Percentiles rank a stretch among this genome's conserved stretches.
phyloP scores from a whole-genome alignment of 1,284 basidiomycete genomes.

The Fistulinella staudtii region DNA sequence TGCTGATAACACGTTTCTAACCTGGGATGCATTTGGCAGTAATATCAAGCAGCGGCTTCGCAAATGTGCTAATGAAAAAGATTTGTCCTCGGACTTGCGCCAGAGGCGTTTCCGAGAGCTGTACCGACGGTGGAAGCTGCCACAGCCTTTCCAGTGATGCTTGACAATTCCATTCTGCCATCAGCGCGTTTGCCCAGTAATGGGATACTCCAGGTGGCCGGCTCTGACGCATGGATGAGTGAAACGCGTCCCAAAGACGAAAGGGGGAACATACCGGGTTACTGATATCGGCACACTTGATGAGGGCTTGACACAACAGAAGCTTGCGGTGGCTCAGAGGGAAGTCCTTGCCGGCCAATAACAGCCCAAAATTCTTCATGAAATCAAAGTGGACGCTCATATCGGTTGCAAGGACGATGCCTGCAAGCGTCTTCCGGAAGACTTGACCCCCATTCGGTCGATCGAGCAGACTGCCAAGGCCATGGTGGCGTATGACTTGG shows the following conservation, averaged over 20 bases:
- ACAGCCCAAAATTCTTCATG: conserved; percentile 60
- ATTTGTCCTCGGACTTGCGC: conserved; percentile 82
- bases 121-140: conserved; percentile 70
- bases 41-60: conserved; percentile 77
- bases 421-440: conserved; percentile 71
- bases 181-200: conserved; percentile 85
- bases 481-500: conserved; percentile 77
- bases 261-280: conserved; percentile 71
- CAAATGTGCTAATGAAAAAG: conserved; percentile 84
- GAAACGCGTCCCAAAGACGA: conserved; percentile 4
- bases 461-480: conserved; percentile 65
- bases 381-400: conserved; percentile 88
- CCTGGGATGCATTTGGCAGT: conserved; percentile 71
- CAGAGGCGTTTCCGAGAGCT: conserved; percentile 59
- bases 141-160: conserved; percentile 77
- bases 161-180: conserved; percentile 88
- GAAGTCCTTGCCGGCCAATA: conserved; percentile 42
- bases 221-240: conserved; percentile 47
- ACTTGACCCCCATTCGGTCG: conserved; percentile 45
- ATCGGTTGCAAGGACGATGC: conserved; percentile 87
- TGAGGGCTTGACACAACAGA: conserved; percentile 83
- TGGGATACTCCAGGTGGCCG: conserved; percentile 88
- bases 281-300: conserved; percentile 96
- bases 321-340: conserved; percentile 52
- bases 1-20: conserved; percentile 32